Evolutionary conservation across 306 rosid species (phyloP).

Genomic region (Acacia melanoxylon): DNA sequence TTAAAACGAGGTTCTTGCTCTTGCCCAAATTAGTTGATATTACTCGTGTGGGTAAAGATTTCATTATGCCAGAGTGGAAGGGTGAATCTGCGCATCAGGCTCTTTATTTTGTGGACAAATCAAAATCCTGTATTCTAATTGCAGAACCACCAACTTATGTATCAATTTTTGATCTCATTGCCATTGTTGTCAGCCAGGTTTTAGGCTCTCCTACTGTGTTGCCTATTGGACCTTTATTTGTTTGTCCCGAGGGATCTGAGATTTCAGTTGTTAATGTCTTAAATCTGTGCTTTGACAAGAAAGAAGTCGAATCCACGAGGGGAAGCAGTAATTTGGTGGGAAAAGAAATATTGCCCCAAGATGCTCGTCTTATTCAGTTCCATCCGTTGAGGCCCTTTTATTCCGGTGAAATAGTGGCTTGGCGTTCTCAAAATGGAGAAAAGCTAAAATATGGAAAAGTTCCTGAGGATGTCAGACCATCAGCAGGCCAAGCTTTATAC

Average conservation of each 20-base stretch:
- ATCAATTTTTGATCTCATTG: slow-evolving; percentile 74
- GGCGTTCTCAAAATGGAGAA: slow-evolving; percentile 92
- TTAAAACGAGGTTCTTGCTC: slow-evolving; percentile 77
- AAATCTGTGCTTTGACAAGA: slow-evolving; percentile 81
- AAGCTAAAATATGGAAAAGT: slow-evolving; percentile 88
- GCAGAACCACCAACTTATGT: slow-evolving; percentile 88
- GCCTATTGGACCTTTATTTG: slow-evolving; percentile 81
- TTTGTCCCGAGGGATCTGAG: slow-evolving; percentile 88
- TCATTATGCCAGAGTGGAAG: slow-evolving; percentile 71
- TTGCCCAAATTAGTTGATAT: slow-evolving; percentile 78
- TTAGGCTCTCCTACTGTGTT: slow-evolving; percentile 80
- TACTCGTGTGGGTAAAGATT: slow-evolving; percentile 60
- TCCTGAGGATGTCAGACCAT: slow-evolving; percentile 81
- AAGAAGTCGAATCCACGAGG: slow-evolving; percentile 58
- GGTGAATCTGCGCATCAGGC: slow-evolving; percentile 61
- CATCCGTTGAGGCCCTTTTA: slow-evolving; percentile 96
- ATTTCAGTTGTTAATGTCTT: slow-evolving; percentile 67
- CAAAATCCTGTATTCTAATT: slow-evolving; percentile 67
- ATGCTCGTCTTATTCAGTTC: slow-evolving; percentile 87
- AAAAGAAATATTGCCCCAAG: slow-evolving; percentile 81
- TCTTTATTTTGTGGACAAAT: slow-evolving; percentile 69
- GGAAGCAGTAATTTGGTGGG: slow-evolving; percentile 71
- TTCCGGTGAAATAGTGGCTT: slow-evolving; percentile 94
- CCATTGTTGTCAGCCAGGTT: slow-evolving; percentile 84
- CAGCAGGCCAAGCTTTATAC: slow-evolving; percentile 92